Conservation (phyloP, 768 basidiomycete genomes). For the Trametes cingulata region DNA sequence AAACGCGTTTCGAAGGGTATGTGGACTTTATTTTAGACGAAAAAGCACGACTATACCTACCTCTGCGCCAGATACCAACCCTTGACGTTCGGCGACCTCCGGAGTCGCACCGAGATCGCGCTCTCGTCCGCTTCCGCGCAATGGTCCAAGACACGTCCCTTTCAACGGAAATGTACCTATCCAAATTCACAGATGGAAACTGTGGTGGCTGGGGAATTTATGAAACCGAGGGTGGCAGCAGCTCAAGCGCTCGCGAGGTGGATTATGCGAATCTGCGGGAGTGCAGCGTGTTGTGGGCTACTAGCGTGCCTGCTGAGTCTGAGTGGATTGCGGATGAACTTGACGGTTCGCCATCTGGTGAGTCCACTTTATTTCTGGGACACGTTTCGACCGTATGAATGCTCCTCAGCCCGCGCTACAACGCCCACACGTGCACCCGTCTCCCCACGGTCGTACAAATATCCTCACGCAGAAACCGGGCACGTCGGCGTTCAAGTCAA, state of each 20-base stretch:
- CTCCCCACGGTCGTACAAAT: constrained; percentile 56
- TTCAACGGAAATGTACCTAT: constrained; percentile 72
- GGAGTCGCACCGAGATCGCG: constrained; percentile 47
- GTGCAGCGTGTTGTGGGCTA: constrained; percentile 68
- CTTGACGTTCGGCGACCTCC: constrained; percentile 52
- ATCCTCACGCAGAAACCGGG: constrained; percentile 49
- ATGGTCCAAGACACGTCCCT: constrained; percentile 85
- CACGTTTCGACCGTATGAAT: background rate
- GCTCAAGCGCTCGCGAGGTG: constrained; percentile 28
- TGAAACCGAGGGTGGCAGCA: constrained; percentile 28
- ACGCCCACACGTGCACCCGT: constrained; percentile 3
- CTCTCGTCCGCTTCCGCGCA: constrained; percentile 69
- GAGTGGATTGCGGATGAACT: constrained; percentile 50
- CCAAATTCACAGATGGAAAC: constrained; percentile 39
- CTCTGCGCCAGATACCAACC: constrained; percentile 67
- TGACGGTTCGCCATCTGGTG: constrained; percentile 28
- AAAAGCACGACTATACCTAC: too few species aligned
- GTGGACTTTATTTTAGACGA: too few species aligned
- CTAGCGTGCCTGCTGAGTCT: constrained; percentile 69
- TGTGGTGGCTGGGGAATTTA: constrained; percentile 79
- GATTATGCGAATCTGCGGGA: constrained; percentile 60
- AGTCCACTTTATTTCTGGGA: background rate
- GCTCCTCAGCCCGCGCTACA: background rate
- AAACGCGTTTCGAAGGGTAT: constrained; percentile 30
- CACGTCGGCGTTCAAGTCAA: constrained; percentile 78